Conservation (phyloP, 2,329 filamentous ascomycete genomes). For the Hansfordia pulvinata region DNA sequence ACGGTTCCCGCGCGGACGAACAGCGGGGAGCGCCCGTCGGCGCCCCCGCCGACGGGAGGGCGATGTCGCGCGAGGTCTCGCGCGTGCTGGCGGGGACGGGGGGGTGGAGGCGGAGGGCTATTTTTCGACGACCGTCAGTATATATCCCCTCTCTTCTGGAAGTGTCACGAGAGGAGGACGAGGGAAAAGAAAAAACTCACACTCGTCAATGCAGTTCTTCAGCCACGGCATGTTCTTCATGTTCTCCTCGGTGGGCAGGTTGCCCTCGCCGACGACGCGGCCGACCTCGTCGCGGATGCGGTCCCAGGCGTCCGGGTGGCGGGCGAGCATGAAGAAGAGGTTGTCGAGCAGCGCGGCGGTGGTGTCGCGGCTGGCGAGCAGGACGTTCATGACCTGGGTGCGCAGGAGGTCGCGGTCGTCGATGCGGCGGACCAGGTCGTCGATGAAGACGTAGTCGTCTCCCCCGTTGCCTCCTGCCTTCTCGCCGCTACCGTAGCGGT, state of each 20-base stretch:
- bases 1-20: slow-evolving; percentile 31
- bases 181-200: no score
- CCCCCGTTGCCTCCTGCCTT: no score
- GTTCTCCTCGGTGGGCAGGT: slow-evolving; percentile 29
- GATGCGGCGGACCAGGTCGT: slow-evolving; percentile 31
- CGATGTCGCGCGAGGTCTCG: slow-evolving; percentile 16
- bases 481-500: no score
- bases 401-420: slow-evolving; percentile 24
- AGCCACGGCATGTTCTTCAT: slow-evolving; percentile 40
- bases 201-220: slow-evolving; percentile 42
- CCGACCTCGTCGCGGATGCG: slow-evolving; percentile 30
- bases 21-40: slow-evolving; percentile 30
- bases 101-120: slow-evolving; percentile 34
- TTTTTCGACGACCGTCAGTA: not conserved
- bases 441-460: slow-evolving; percentile 29
- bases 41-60: slow-evolving; percentile 33
- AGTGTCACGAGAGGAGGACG: no score
- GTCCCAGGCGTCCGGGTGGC: slow-evolving; percentile 23
- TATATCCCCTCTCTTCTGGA: no score
- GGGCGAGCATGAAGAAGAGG: slow-evolving; percentile 26
- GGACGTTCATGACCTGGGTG: slow-evolving; percentile 28
- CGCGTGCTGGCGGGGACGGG: slow-evolving; percentile 36
- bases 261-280: slow-evolving; percentile 15
- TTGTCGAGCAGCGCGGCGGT: slow-evolving; percentile 29
- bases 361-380: slow-evolving; percentile 30